Conservation (phyloP, 108 stramenopile species). For the Aurantiochytrium sp. region DNA sequence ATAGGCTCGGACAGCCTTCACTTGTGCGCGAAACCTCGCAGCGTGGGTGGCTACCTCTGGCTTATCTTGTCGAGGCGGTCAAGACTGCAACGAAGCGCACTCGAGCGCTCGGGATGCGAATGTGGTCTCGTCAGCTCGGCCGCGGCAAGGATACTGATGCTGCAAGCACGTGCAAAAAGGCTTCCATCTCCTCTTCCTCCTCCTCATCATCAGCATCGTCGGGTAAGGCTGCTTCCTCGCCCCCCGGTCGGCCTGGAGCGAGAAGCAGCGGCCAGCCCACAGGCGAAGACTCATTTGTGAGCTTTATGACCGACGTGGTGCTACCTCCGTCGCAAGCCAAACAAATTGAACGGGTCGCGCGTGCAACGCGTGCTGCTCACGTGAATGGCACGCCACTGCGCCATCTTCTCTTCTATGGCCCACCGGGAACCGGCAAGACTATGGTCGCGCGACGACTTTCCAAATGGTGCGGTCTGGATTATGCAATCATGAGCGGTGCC, state of each 20-base stretch:
- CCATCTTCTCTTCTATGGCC: conserved; percentile 92
- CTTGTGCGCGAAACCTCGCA: conserved; percentile 92
- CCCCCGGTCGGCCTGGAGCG: conserved; percentile 31
- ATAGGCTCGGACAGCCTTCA: conserved; percentile 86
- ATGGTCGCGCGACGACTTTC: conserved; percentile 94
- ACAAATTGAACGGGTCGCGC: conserved; percentile 80
- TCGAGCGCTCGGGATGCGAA: neutral
- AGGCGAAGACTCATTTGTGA: conserved; percentile 34
- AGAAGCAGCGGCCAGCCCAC: conserved; percentile 18
- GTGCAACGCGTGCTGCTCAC: conserved; percentile 90
- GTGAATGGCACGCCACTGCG: conserved; percentile 94
- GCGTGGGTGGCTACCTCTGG: neutral
- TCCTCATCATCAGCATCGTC: conserved; percentile 41
- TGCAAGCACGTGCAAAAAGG: conserved; percentile 34
- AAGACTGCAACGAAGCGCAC: neutral
- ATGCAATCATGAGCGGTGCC: conserved; percentile 96
- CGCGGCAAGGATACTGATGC: neutral
- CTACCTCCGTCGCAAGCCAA: conserved; percentile 68
- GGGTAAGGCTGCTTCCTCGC: neutral
- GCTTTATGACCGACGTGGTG: conserved; percentile 82
- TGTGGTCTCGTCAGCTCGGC: neutral
- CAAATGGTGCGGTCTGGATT: conserved; percentile 88
- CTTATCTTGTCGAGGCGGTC: neutral
- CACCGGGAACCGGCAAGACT: conserved; percentile 98
- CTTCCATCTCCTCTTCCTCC: conserved; percentile 48